Conservation (phyloP, 2,329 filamentous ascomycete genomes). For the Colletotrichum musicola region DNA sequence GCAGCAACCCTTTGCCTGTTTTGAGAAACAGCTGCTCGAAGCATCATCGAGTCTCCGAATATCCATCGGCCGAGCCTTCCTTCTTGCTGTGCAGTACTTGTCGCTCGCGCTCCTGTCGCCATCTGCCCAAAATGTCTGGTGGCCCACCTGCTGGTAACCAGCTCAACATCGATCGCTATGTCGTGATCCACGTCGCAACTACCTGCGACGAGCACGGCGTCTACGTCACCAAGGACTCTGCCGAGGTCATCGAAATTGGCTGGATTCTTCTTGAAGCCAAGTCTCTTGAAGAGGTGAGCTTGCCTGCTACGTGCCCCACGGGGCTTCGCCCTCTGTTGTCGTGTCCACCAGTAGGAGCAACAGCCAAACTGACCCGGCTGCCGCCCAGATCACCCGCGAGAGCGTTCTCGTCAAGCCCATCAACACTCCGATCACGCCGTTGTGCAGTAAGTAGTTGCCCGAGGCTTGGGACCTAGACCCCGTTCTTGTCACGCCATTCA, state of each 20-base stretch:
- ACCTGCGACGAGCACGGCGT: conserved; percentile 99
- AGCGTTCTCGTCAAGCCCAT: conserved; percentile 97
- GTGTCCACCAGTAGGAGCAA: conserved; percentile 16
- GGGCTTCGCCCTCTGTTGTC: conserved; percentile 8
- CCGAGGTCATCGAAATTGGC: conserved; percentile 98
- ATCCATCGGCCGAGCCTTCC: conserved; percentile 25
- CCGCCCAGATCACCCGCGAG: conserved; percentile 85
- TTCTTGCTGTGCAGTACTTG: conserved; percentile 36
- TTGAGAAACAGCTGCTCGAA: conserved; percentile 23
- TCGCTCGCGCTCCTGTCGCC: conserved; percentile 36
- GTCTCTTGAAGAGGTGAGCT: conserved; percentile 88
- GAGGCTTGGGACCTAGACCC: conserved; percentile 30
- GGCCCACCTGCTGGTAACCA: conserved; percentile 64
- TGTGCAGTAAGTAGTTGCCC: conserved; percentile 86
- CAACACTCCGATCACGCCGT: conserved; percentile 97
- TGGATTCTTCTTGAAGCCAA: conserved; percentile 97
- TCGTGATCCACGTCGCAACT: conserved; percentile 98
- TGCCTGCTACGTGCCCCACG: conserved; percentile 6
- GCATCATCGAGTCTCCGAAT: conserved; percentile 19
- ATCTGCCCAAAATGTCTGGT: conserved; percentile 52
- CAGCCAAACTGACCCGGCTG: conserved; percentile 36
- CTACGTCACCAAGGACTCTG: conserved; percentile 99
- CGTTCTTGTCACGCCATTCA: conserved; percentile 30
- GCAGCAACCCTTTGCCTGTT: conserved; percentile 26
- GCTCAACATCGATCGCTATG: conserved; percentile 91